These are phyloP conservation scores for Xylaria venustula DNA, from an alignment of 495 filamentous ascomycete genomes.

Conservation along the genomic window DNA sequence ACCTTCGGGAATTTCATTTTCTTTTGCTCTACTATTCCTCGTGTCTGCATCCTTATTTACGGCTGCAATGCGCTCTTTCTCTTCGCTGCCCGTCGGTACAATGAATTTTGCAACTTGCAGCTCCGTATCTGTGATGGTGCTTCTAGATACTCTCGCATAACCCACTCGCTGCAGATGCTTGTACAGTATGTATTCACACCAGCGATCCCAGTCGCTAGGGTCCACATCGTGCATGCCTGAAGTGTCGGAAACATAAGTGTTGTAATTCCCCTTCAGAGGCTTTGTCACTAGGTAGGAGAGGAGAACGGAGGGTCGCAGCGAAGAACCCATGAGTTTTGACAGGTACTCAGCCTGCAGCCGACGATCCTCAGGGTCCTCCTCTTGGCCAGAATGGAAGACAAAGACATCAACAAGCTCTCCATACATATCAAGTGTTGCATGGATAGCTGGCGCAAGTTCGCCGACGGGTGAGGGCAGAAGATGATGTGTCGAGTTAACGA, in stretches of 20 bases:
- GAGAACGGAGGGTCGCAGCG: conserved; percentile 76
- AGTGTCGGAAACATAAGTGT: conserved; percentile 83
- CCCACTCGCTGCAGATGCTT: conserved; percentile 83
- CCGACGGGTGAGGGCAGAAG: conserved; percentile 89
- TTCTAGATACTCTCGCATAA: conserved; percentile 84
- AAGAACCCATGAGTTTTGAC: conserved; percentile 81
- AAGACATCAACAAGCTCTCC: conserved; percentile 88
- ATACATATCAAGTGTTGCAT: conserved; percentile 92
- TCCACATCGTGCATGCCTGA: conserved; percentile 97
- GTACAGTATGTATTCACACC: conserved; percentile 99
- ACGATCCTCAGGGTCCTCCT: conserved; percentile 94
- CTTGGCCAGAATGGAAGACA: conserved; percentile 98
- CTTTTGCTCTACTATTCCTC: conserved; percentile 46
- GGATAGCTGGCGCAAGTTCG: conserved; percentile 93
- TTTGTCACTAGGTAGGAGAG: conserved; percentile 91
- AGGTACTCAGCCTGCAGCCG: conserved; percentile 86
- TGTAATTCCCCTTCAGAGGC: conserved; percentile 92
- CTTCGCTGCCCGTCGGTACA: conserved; percentile 66
- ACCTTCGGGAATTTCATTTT: conserved; percentile 69
- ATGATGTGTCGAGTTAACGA: conserved; percentile 95
- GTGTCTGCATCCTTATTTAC: conserved; percentile 21
- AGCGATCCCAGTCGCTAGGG: conserved; percentile 88
- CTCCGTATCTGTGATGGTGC: conserved; percentile 96
- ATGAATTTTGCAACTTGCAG: conserved; percentile 97
- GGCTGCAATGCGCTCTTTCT: conserved; percentile 47